Percentiles rank a stretch among this genome's conserved stretches.
phyloP scores from a whole-genome alignment of 306 rosid species.

The Ochetophila trinervis region DNA sequence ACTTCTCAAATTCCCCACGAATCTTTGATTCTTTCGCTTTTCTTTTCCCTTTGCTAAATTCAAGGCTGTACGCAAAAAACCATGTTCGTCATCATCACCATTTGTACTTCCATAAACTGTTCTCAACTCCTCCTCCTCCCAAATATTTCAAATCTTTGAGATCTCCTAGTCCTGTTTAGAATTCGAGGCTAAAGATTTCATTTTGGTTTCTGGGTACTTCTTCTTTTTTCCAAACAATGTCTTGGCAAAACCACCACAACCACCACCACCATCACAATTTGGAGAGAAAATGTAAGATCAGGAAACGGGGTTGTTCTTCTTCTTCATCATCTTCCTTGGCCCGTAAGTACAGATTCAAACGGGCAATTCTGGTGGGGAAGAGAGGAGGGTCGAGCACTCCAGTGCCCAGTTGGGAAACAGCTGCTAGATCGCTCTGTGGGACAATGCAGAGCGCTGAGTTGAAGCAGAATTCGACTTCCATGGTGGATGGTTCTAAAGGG shows the following conservation, averaged over 20 bases:
- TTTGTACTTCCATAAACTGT: constrained; percentile 27
- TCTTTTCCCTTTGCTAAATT: constrained; percentile 39
- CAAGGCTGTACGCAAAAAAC: constrained; percentile 39
- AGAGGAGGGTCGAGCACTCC: constrained; percentile 65
- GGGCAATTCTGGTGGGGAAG: constrained; percentile 50
- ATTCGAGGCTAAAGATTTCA: neutral
- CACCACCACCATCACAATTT: neutral
- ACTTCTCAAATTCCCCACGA: constrained; percentile 44
- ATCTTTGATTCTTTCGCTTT: constrained; percentile 49
- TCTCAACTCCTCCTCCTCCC: constrained; percentile 20
- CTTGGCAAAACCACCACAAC: constrained; percentile 32
- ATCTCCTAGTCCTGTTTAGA: constrained; percentile 8
- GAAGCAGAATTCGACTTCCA: neutral
- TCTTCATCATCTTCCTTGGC: constrained; percentile 56
- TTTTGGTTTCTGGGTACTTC: no score
- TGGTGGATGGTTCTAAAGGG: neutral
- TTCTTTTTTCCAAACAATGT: constrained; percentile 31
- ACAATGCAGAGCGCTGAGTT: constrained; percentile 1
- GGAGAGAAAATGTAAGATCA: constrained; percentile 42
- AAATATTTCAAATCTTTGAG: constrained; percentile 27
- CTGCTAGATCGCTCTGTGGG: neutral
- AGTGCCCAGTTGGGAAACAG: constrained; percentile 66
- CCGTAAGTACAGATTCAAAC: constrained; percentile 47
- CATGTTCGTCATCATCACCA: constrained; percentile 26
- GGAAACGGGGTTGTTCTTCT: constrained; percentile 61